A percentile compares a stretch with the other conserved stretches of the same genome.
Evolutionary conservation across 768 basidiomycete genomes (phyloP).

Genomic region (Vishniacozyma victoriae): DNA sequence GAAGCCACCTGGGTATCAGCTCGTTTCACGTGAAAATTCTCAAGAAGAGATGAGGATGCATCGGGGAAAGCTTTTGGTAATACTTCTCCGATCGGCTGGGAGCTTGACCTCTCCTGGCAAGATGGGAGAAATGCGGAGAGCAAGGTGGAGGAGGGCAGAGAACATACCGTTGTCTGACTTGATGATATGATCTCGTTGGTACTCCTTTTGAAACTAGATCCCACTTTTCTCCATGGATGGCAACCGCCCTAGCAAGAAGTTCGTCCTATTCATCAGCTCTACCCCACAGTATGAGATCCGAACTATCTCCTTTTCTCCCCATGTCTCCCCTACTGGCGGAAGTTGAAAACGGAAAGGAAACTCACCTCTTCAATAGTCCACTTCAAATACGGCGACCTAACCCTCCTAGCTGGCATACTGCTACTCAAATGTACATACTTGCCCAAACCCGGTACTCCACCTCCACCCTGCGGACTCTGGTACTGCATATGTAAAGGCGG

Average conservation of each 20-base stretch:
- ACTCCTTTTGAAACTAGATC: slow-evolving; percentile 43
- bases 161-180: slow-evolving; percentile 40
- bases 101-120: too few relatives aligned
- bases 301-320: neutral
- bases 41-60: neutral
- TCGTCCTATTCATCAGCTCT: slow-evolving; percentile 27
- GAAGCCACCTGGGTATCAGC: slow-evolving; percentile 29
- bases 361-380: slow-evolving; percentile 44
- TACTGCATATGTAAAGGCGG: too few relatives aligned
- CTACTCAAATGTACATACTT: slow-evolving; percentile 42
- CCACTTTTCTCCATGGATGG: slow-evolving; percentile 43
- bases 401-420: slow-evolving; percentile 34
- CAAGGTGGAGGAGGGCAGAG: too few relatives aligned
- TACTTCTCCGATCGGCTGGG: too few relatives aligned
- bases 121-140: too few relatives aligned
- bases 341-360: too few relatives aligned
- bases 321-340: too few relatives aligned
- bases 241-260: slow-evolving; percentile 38
- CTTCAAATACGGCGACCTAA: slow-evolving; percentile 41
- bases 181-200: slow-evolving; percentile 39
- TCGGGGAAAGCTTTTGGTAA: too few relatives aligned
- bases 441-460: slow-evolving; percentile 39
- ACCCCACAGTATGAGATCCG: too few relatives aligned
- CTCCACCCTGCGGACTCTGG: slow-evolving; percentile 30
- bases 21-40: neutral